A percentile compares a stretch with the other conserved stretches of the same genome.
phyloP scores from a whole-genome alignment of 306 rosid genomes.

The Luffa aegyptiaca region DNA sequence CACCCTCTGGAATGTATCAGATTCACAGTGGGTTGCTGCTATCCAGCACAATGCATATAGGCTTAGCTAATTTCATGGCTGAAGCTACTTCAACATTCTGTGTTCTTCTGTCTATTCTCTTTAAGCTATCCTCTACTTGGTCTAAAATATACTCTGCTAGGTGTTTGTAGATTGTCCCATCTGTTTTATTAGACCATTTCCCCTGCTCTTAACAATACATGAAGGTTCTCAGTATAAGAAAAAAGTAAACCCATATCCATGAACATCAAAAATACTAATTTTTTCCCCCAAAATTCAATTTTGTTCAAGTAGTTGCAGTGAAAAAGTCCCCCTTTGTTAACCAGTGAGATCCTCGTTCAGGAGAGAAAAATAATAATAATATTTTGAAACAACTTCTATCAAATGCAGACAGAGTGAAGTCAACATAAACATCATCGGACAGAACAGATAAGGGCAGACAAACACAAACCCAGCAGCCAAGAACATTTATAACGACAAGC shows the following conservation, averaged over 20 bases:
- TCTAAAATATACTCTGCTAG: not conserved
- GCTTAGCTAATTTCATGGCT: not conserved
- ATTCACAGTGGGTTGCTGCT: not conserved
- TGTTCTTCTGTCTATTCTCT: not conserved
- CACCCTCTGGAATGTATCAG: not conserved
- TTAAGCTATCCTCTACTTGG: not conserved
- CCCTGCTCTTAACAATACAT: not conserved
- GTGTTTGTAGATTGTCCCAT: not conserved
- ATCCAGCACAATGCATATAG: not conserved
- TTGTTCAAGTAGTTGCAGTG: not conserved
- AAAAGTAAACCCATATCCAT: not conserved
- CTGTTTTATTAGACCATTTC: not conserved
- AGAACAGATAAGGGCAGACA: not conserved
- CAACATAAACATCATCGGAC: not conserved
- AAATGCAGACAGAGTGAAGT: not conserved
- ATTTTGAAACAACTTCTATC: not conserved
- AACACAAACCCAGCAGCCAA: not conserved
- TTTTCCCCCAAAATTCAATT: not conserved
- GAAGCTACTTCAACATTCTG: not conserved
- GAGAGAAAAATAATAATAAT: not conserved
- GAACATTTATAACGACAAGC: not conserved
- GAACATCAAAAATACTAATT: not conserved
- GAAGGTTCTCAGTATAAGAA: not conserved
- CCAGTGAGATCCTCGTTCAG: not conserved
- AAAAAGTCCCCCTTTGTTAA: not conserved